Conservation (phyloP, 768 basidiomycete species). For the Leucocoprinus sp. region DNA sequence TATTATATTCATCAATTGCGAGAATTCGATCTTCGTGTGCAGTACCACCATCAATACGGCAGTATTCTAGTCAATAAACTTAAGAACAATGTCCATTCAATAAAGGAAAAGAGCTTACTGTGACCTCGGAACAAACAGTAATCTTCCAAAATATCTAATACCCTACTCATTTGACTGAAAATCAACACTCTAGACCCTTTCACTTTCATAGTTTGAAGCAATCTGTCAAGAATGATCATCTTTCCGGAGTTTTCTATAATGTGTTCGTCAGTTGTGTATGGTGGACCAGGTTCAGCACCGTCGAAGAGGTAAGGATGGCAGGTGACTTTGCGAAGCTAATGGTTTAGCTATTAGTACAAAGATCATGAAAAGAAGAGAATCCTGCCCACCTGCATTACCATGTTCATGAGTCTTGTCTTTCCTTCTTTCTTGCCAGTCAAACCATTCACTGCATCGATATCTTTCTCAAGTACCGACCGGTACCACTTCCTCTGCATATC, state of each 20-base stretch:
- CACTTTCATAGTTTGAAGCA: constrained; percentile 77
- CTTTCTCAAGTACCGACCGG: constrained; percentile 90
- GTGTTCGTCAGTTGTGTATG: constrained; percentile 97
- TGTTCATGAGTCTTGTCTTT: constrained; percentile 95
- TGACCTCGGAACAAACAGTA: constrained; percentile 89
- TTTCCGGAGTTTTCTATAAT: constrained; percentile 91
- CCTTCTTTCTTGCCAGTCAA: constrained; percentile 97
- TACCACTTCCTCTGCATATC: constrained; percentile 99
- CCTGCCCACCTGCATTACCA: constrained; percentile 91
- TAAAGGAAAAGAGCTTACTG: constrained; percentile 42
- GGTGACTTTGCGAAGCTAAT: constrained; percentile 75
- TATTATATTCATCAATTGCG: constrained; percentile 97
- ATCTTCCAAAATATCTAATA: constrained; percentile 95
- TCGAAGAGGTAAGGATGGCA: constrained; percentile 92
- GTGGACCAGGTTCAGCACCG: constrained; percentile 97
- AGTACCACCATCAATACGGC: constrained; percentile 92
- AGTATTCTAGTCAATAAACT: constrained; percentile 58
- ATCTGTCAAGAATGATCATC: constrained; percentile 95
- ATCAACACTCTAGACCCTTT: constrained; percentile 95
- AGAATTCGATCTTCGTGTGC: constrained; percentile 94
- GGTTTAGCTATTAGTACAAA: background rate
- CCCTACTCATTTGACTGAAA: constrained; percentile 99
- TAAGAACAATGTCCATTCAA: constrained; percentile 2
- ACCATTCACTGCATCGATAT: constrained; percentile 98
- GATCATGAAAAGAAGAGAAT: background rate